Base-by-base conservation (phyloP, 441 rosid genomes). In the Euphorbia corollata region DNA sequence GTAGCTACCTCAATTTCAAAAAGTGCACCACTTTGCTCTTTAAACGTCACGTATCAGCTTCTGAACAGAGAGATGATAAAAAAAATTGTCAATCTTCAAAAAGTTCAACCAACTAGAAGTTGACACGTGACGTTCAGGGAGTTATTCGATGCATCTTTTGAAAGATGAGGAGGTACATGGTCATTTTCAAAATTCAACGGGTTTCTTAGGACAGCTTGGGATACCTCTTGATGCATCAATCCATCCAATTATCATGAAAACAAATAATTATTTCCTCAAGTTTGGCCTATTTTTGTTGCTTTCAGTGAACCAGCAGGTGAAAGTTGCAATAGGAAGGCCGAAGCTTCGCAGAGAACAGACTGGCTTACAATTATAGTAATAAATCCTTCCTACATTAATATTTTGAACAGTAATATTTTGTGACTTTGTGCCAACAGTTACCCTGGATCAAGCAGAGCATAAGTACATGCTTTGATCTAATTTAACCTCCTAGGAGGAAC, bases 341-440 rank as follows among this genome's bases (percentile, higher is more conserved):
- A 87, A 78, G 84, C 95, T 80, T 86, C 97, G 39, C 76, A 74
- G 63, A 83, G 78, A 78, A 94, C 96, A 16, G 99, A 94, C 48
- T 94, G 99, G 99, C 92, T 91, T 20, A 91, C 96, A 55, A 87
- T 94, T 76, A 91, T 94, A 73, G 99, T 91, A 93, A 80, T 59
- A n/a, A 57, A 63, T 36, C 1, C 9, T 15, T 69, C 73, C 63
- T 51, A 71, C 6, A 54, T 10, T 36, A 36, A 27, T 27, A 68
- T 74, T 69, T n/a, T 38, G 54, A 22, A 0, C 15, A 1, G 1
- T 23, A 10, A 20, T 36, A 5, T 62, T 51, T 41, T 43, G 9
- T 27, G n/a, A n/a, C 41, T n/a, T 36, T 15, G 47, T 22, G 59
- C 32, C 32, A 22, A 55, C 30, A 9, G 12, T 1, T 56, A 23